Evolutionary conservation across 768 basidiomycete species (phyloP), one percentile per base, ranked within the genome.

Genomic region (Cystobasidium ongulense): DNA sequence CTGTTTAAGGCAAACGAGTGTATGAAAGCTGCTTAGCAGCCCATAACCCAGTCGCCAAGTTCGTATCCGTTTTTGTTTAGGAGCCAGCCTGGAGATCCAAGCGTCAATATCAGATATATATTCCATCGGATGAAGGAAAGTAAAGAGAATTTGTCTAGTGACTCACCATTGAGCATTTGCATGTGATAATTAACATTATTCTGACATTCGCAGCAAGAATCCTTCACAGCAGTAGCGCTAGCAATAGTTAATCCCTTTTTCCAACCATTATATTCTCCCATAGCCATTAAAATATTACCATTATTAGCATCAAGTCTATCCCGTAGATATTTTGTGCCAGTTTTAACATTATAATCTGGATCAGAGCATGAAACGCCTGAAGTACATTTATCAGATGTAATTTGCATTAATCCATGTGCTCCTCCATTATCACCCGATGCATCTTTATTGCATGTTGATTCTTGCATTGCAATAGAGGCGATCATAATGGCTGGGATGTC

Each of bases 391-490:
- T 78, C 78, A 7, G 41, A 27, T 21, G 78, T 73, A 65, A 79
- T 78, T 70, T 79, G 76, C 76, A 78, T 76, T n/a, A 76, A 38
- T 1, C 76, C 76, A 33, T 67, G 43, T 39, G 75, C 75, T 18
- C 68, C 63, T 11, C 75, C 75, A 8, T 67, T 23, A 41, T 75
- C 75, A 15, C 75, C 75, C 5, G 41, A 2, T 11, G 52, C 66
- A 52, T 68, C 21, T 11, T 61, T 25, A 15, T 88, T 87, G 83
- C 92, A 95, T 29, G 82, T 82, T 33, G 86, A 87, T 80, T 95
- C 93, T 80, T 94, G 91, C 89, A 95, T 89, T 43, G 91, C 91
- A 75, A 95, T 88, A 0, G 91, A 86, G 1, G 91, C 91, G 35
- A 93, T 80, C 76, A 94, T 82, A 79, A 92, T 90, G 7, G 90